A percentile compares a stretch with the other conserved stretches of the same genome.
Conservation (phyloP, 306 rosid genomes). For the Corylus heterophylla region DNA sequence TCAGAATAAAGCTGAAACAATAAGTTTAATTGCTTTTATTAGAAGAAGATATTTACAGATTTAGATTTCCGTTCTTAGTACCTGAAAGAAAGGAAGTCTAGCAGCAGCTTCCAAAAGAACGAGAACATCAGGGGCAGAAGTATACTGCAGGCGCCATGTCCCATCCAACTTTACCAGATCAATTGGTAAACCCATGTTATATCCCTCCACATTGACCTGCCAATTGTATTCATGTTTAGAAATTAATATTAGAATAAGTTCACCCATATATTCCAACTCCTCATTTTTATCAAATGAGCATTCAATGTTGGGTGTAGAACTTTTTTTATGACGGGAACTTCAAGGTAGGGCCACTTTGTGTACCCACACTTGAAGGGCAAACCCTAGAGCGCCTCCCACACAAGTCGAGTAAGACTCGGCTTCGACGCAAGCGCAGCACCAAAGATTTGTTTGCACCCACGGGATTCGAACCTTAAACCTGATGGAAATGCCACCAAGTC, state of each 20-base stretch:
- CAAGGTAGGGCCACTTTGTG: too few species aligned
- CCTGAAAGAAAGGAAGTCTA: slow-evolving; percentile 86
- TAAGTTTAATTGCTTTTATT: background rate
- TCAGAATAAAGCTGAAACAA: slow-evolving; percentile 5
- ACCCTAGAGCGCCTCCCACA: too few species aligned
- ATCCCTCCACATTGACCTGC: slow-evolving; percentile 71
- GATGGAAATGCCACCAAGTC: too few species aligned
- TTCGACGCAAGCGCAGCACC: too few species aligned
- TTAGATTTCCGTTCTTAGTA: slow-evolving; percentile 18
- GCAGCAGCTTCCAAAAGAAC: slow-evolving; percentile 84
- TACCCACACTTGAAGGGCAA: too few species aligned
- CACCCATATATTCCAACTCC: background rate
- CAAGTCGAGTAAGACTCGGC: too few species aligned
- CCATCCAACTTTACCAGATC: slow-evolving; percentile 65
- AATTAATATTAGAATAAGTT: slow-evolving; percentile 2
- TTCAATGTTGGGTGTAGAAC: background rate
- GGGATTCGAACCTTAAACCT: too few species aligned
- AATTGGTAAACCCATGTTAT: slow-evolving; percentile 55
- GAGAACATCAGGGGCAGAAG: slow-evolving; percentile 92
- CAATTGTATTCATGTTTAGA: slow-evolving; percentile 11
- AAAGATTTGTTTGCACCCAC: too few species aligned
- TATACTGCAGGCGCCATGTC: slow-evolving; percentile 91
- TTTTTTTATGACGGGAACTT: too few species aligned
- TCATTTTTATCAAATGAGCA: background rate
- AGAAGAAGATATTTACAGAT: slow-evolving; percentile 1